These are phyloP conservation scores for Emergomyces orientalis DNA, from an alignment of 2,329 filamentous ascomycete species.

Conservation along the genomic window DNA sequence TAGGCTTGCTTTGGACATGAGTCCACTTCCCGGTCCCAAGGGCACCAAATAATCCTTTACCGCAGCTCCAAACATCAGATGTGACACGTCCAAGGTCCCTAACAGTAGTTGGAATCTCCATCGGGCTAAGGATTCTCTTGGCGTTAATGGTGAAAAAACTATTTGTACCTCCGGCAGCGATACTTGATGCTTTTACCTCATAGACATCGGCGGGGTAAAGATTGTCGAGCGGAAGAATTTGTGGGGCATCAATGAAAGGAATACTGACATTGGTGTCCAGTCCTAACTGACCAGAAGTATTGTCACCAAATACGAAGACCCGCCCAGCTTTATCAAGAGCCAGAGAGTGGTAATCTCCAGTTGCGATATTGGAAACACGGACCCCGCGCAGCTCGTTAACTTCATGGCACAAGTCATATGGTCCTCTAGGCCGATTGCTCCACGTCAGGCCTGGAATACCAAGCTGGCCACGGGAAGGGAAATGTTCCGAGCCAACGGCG, in stretches of 20 bases:
- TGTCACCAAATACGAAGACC: conserved; percentile 84
- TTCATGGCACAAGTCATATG: conserved; percentile 76
- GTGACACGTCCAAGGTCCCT: conserved; percentile 48
- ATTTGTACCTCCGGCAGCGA: conserved; percentile 78
- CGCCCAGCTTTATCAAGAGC: conserved; percentile 66
- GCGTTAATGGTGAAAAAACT: conserved; percentile 83
- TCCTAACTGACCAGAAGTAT: conserved; percentile 84
- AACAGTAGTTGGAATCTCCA: conserved; percentile 33
- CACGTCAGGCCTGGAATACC: conserved; percentile 77
- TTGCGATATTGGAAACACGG: conserved; percentile 63
- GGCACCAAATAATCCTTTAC: conserved; percentile 72
- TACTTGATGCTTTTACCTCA: conserved; percentile 58
- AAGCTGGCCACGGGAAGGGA: conserved; percentile 74
- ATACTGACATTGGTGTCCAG: conserved; percentile 57
- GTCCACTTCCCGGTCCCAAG: conserved; percentile 85
- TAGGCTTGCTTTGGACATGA: conserved; percentile 67
- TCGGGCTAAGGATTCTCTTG: conserved; percentile 45
- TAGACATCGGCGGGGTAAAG: conserved; percentile 62
- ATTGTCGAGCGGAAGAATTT: conserved; percentile 57
- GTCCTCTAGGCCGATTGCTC: conserved; percentile 63
- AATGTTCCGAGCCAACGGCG: conserved; percentile 69
- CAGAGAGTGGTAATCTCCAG: conserved; percentile 80
- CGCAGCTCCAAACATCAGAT: conserved; percentile 77
- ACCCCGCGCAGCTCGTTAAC: conserved; percentile 61
- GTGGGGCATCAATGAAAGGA: conserved; percentile 58